phyloP scores from a whole-genome alignment of 352 stramenopile species.

The Pythium vanterpoolii region DNA sequence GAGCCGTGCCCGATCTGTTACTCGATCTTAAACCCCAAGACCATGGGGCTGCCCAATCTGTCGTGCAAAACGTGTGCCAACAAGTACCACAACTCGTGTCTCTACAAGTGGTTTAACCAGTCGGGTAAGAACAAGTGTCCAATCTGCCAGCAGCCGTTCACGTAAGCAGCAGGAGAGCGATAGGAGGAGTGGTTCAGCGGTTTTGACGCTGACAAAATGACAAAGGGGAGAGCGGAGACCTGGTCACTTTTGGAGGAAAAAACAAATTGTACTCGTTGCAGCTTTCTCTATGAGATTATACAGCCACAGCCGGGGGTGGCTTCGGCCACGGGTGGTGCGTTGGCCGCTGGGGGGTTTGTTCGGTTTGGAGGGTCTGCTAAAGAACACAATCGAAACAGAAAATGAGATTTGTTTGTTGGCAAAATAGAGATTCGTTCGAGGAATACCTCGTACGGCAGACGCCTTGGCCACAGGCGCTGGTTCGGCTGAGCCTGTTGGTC shows the following conservation, averaged over 20 bases:
- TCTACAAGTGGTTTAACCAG: slow-evolving; percentile 95
- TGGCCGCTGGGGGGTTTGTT: slow-evolving; percentile 17
- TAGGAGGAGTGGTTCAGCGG: too few species aligned
- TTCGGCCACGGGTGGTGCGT: slow-evolving; percentile 26
- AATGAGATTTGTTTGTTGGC: neutral
- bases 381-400: neutral
- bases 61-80: slow-evolving; percentile 91
- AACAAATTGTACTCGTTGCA: too few species aligned
- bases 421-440: neutral
- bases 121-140: slow-evolving; percentile 93
- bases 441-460: slow-evolving; percentile 6
- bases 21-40: slow-evolving; percentile 90
- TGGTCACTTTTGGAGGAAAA: too few species aligned
- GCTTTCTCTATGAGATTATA: slow-evolving; percentile 36
- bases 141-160: slow-evolving; percentile 90
- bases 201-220: too few species aligned
- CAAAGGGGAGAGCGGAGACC: too few species aligned
- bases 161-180: slow-evolving; percentile 27
- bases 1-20: slow-evolving; percentile 93
- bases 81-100: slow-evolving; percentile 92
- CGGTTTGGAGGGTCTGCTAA: slow-evolving; percentile 12
- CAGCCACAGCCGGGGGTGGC: slow-evolving; percentile 61
- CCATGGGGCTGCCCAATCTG: slow-evolving; percentile 84
- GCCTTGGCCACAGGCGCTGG: slow-evolving; percentile 7
- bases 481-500: slow-evolving; percentile 18